Conservation (phyloP, 345 rosid genomes). For the Pistacia vera region DNA sequence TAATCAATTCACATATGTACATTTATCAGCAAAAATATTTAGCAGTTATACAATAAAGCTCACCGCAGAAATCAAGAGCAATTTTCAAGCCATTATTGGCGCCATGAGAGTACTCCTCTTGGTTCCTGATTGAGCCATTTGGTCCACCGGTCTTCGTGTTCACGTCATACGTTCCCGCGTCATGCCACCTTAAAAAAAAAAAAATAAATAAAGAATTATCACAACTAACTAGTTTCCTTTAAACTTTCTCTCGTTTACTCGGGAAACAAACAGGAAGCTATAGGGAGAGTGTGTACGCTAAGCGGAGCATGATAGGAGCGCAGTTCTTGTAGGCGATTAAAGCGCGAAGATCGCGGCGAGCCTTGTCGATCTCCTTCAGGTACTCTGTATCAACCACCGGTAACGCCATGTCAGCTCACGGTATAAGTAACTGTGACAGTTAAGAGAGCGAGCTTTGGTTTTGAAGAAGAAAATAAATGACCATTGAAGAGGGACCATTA, state of each 20-base stretch:
- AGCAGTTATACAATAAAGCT: slow-evolving; percentile 1
- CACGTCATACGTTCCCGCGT: slow-evolving; percentile 89
- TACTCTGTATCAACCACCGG: slow-evolving; percentile 81
- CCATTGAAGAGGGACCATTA: neutral
- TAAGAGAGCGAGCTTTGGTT: neutral
- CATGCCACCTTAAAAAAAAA: slow-evolving; percentile 73
- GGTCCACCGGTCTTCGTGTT: slow-evolving; percentile 86
- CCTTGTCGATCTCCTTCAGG: slow-evolving; percentile 79
- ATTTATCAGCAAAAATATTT: too few species aligned
- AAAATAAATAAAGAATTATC: neutral
- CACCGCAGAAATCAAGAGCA: slow-evolving; percentile 84
- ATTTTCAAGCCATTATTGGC: slow-evolving; percentile 79
- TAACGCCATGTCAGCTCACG: slow-evolving; percentile 54
- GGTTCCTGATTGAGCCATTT: slow-evolving; percentile 87
- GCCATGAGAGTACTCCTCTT: slow-evolving; percentile 77
- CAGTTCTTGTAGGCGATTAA: slow-evolving; percentile 82
- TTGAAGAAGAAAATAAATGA: slow-evolving; percentile 4
- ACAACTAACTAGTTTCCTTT: neutral
- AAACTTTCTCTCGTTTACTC: neutral
- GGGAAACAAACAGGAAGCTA: neutral
- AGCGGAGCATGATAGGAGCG: slow-evolving; percentile 96
- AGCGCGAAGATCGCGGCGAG: slow-evolving; percentile 93
- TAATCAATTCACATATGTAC: too few species aligned
- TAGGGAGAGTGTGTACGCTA: slow-evolving; percentile 55
- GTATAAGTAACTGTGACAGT: neutral